A percentile compares a stretch with the other conserved stretches of the same genome.
phyloP scores from a whole-genome alignment of 495 filamentous ascomycete genomes.

The Corynascus novoguineensis region DNA sequence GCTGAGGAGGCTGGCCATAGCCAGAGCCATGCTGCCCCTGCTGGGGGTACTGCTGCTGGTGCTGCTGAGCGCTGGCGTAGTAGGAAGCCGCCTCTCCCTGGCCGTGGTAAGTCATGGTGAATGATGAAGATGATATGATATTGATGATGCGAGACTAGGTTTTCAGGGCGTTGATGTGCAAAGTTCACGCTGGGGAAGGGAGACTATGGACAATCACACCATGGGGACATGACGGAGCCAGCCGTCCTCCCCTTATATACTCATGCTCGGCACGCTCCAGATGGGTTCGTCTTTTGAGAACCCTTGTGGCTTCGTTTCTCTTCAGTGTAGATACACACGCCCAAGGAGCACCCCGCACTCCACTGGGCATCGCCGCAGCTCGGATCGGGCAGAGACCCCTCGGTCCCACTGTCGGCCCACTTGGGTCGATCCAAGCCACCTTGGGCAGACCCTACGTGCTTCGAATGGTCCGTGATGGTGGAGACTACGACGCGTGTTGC shows the following conservation, averaged over 20 bases:
- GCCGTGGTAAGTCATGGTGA: constrained; percentile 10
- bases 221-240: not conserved
- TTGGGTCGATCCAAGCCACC: constrained; percentile 3
- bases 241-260: not conserved
- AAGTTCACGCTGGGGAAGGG: not conserved
- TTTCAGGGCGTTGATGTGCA: not conserved
- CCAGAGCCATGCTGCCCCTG: constrained; percentile 18
- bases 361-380: constrained; percentile 2
- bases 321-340: not conserved
- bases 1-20: constrained; percentile 5
- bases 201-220: not conserved
- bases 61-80: constrained; percentile 13
- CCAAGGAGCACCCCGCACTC: not conserved
- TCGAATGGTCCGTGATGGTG: constrained; percentile 6
- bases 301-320: not conserved
- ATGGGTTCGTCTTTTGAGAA: not conserved
- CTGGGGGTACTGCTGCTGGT: constrained; percentile 18
- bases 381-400: not conserved
- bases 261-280: not conserved
- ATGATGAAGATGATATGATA: not conserved
- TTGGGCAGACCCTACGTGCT: not conserved
- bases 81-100: constrained; percentile 24
- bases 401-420: constrained; percentile 9
- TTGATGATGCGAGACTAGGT: not conserved
- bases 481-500: constrained; percentile 2